phyloP scores from a whole-genome alignment of 2,329 filamentous ascomycete species.

The Pochonia chlamydosporia region DNA sequence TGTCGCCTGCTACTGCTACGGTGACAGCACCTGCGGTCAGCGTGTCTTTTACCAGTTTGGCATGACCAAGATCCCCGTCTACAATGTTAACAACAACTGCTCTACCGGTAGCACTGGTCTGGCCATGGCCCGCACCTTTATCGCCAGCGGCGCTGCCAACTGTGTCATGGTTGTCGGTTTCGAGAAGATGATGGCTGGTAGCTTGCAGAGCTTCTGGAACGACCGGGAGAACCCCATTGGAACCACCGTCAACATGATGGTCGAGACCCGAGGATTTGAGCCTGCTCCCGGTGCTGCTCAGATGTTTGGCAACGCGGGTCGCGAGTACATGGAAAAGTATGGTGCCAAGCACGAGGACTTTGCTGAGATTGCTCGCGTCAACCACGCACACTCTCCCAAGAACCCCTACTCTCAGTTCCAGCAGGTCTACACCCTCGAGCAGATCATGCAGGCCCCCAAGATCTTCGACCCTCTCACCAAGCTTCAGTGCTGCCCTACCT shows the following conservation, averaged over 20 bases:
- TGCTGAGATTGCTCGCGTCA: slow-evolving; percentile 87
- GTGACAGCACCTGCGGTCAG: slow-evolving; percentile 90
- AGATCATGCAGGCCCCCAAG: slow-evolving; percentile 69
- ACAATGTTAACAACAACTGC: slow-evolving; percentile 99
- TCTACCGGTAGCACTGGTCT: slow-evolving; percentile 90
- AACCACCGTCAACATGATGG: slow-evolving; percentile 73
- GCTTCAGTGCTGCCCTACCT: slow-evolving; percentile 97
- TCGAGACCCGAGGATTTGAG: slow-evolving; percentile 70
- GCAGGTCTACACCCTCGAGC: slow-evolving; percentile 81
- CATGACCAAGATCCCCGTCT: slow-evolving; percentile 92
- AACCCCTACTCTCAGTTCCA: slow-evolving; percentile 99
- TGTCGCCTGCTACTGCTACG: slow-evolving; percentile 97
- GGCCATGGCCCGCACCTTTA: slow-evolving; percentile 73
- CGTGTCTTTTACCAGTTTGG: slow-evolving; percentile 98
- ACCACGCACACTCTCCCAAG: slow-evolving; percentile 83
- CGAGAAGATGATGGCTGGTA: slow-evolving; percentile 97
- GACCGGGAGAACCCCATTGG: slow-evolving; percentile 77
- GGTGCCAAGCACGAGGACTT: slow-evolving; percentile 83
- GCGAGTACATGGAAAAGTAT: slow-evolving; percentile 94
- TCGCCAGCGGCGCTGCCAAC: slow-evolving; percentile 75
- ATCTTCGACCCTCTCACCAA: slow-evolving; percentile 88
- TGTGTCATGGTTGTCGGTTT: slow-evolving; percentile 91
- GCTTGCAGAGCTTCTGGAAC: slow-evolving; percentile 75
- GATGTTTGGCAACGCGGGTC: slow-evolving; percentile 90
- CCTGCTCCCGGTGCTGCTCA: slow-evolving; percentile 84